These are phyloP conservation scores for Desmodesmus armatus DNA, from an alignment of 139 green algal species.

Conservation along the genomic window DNA sequence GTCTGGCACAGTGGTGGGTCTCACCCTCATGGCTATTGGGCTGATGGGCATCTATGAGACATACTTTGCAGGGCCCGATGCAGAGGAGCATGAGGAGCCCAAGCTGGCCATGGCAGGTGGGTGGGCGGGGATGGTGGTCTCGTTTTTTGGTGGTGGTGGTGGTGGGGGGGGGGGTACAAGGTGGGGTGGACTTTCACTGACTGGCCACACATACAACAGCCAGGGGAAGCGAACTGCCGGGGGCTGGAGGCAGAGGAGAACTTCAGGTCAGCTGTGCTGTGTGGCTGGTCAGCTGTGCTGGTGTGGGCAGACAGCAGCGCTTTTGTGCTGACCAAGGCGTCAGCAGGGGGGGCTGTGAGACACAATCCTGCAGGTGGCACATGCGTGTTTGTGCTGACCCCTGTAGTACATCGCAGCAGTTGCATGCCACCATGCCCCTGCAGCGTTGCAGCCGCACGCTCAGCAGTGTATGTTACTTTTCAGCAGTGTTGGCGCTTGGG, in stretches of 20 bases:
- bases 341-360: no score
- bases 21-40: conserved; percentile 95
- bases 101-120: conserved; percentile 57
- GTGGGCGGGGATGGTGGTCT: neutral
- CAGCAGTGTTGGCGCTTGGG: no score
- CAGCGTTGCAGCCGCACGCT: no score
- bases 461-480: no score
- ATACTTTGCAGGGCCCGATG: conserved; percentile 53
- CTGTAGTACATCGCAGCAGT: no score
- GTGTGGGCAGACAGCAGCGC: no score
- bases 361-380: no score
- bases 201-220: no score
- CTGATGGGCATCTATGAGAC: conserved; percentile 91
- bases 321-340: no score
- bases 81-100: conserved; percentile 39
- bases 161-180: neutral
- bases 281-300: neutral
- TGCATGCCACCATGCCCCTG: no score
- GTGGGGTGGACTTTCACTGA: neutral
- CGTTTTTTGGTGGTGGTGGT: neutral
- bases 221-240: no score
- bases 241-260: neutral
- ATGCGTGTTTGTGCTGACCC: no score
- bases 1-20: conserved; percentile 83
- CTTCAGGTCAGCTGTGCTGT: neutral